These are phyloP conservation scores for Mucor irregularis DNA, from an alignment of 371 early-diverging fungal genomes.

Conservation along the genomic window DNA sequence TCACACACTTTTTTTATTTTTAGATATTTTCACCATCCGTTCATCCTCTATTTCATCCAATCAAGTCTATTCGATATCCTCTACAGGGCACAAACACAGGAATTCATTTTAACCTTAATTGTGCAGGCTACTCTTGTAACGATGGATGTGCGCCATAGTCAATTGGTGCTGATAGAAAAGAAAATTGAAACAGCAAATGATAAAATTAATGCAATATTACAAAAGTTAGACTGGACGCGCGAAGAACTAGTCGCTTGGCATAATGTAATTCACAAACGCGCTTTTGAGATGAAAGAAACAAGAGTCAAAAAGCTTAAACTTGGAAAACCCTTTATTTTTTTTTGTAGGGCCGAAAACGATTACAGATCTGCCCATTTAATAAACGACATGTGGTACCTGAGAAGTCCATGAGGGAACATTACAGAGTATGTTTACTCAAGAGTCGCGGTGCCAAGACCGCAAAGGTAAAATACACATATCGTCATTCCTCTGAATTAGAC, in stretches of 20 bases:
- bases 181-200: constrained; percentile 17
- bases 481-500: neutral
- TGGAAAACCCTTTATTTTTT: too few relatives aligned
- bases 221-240: constrained; percentile 19
- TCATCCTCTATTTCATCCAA: too few relatives aligned
- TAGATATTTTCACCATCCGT: too few relatives aligned
- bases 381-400: constrained; percentile 1
- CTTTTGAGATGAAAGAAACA: too few relatives aligned
- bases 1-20: too few relatives aligned
- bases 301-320: too few relatives aligned
- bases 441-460: neutral
- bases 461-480: neutral
- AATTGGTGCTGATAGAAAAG: constrained; percentile 12
- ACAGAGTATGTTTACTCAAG: constrained; percentile 6
- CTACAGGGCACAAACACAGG: neutral
- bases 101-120: neutral
- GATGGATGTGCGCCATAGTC: constrained; percentile 18
- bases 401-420: constrained; percentile 1
- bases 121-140: too few relatives aligned
- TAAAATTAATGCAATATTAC: constrained; percentile 5
- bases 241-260: constrained; percentile 7
- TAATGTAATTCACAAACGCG: constrained; percentile 6
- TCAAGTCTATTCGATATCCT: too few relatives aligned
- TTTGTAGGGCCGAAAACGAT: neutral
- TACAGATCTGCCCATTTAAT: constrained; percentile 12